These are phyloP conservation scores for Leccinum longicurvipes DNA, from an alignment of 768 basidiomycete species.

Conservation along the genomic window DNA sequence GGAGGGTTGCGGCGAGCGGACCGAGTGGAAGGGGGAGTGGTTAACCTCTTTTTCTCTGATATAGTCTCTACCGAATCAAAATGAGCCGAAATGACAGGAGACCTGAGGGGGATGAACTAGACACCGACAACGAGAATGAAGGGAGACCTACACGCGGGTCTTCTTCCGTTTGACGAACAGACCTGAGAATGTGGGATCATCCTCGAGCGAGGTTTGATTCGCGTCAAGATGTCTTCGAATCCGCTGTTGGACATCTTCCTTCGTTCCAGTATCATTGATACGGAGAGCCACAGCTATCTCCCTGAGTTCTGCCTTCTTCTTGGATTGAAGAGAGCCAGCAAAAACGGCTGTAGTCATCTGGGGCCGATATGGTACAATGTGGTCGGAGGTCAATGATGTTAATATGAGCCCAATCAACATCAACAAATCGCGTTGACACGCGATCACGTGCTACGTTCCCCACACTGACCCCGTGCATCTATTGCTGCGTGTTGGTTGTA, in stretches of 20 bases:
- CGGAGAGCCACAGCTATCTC: conserved; percentile 54
- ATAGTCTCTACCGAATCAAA: conserved; percentile 12
- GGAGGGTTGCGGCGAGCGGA: conserved; percentile 20
- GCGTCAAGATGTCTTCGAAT: conserved; percentile 61
- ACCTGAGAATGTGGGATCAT: conserved; percentile 55
- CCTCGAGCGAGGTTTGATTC: conserved; percentile 52
- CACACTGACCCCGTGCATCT: conserved; percentile 7
- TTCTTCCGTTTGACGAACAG: conserved; percentile 44
- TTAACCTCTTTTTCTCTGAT: conserved; percentile 13
- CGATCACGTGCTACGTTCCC: conserved; percentile 20
- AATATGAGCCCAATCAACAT: conserved; percentile 26
- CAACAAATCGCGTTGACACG: conserved; percentile 29
- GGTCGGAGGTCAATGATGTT: conserved; percentile 7
- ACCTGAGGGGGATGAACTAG: conserved; percentile 4
- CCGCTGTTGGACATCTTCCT: conserved; percentile 57
- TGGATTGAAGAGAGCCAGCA: conserved; percentile 54
- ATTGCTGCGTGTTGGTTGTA: background rate
- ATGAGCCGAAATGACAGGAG: conserved; percentile 18
- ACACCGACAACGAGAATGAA: background rate
- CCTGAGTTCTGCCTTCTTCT: conserved; percentile 68
- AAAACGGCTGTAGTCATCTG: conserved; percentile 44
- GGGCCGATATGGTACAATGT: conserved; percentile 9
- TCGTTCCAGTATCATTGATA: conserved; percentile 55
- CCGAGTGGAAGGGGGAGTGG: conserved; percentile 20
- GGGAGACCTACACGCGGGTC: conserved; percentile 17